Base-by-base conservation (phyloP, 495 filamentous ascomycete genomes). In the Aspergillus conjunctus region DNA sequence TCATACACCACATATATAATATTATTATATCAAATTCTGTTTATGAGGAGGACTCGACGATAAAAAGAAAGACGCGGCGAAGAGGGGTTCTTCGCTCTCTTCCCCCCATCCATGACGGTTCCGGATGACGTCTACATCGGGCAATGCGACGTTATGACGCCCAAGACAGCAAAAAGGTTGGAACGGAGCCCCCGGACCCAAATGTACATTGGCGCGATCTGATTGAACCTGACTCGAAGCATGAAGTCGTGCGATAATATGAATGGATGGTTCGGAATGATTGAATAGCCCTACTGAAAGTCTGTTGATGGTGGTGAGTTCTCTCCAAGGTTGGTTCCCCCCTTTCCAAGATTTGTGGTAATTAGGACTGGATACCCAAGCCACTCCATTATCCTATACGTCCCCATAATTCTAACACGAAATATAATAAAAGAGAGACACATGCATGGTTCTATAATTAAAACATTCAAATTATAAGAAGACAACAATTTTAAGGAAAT, bases 121-220 rank as follows among this genome's bases (percentile, higher is more conserved):
- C 52, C 57, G 63, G 66, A 71, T 71, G 68, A 71, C 68, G 68
- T 71, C 68, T 64, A 65, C 63, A 32, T 57, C 59, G 52, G 63
- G 54, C 55, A 55, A 63, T 67, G 63, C 66, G 66, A 66, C 66
- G 65, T 53, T 66, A 66, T 67, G 67, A 67, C 62, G 62, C 51
- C 51, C 55, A 60, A 62, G 52, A 52, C 46, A 37, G 48, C 31
- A 37, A 48, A 6, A 17, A 31, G 53, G 48, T 43, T 61, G 61
- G 61, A 54, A 56, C 65, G 65, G 61, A 60, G 39, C 60, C 62
- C 48, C 56, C 59, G 59, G 57, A 50, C 53, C 54, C 52, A 51
- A n/a, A 61, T 53, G 44, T 48, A 15, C 18, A 20, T 6, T 31
- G 49, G 11, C 17, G 54, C 20, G 46, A 54, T 31, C 17, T 50